Evolutionary conservation across 2,329 filamentous ascomycete species (phyloP), one percentile per base, ranked within the genome.

Genomic region (Aspergillus sp.): DNA sequence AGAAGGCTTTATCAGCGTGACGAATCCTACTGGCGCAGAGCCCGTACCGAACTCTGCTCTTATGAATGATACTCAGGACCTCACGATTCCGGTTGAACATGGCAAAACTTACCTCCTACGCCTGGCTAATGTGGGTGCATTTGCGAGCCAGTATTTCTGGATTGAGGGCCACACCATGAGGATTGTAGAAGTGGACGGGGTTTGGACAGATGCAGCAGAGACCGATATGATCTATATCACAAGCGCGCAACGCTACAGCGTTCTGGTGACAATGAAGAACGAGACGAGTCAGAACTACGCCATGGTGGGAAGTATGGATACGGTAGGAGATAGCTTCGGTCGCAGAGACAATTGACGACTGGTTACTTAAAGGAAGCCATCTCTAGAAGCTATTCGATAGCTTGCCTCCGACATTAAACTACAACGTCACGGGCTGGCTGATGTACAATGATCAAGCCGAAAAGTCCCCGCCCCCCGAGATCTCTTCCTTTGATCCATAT

Each of bases 111-210:
- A 90, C 51, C 71, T 87, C 10, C 75, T 90, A 58, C 81, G 83
- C 27, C 71, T 88, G 54, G 74, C 87, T 57, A 88, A 88, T 60
- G 81, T 88, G 12, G 85, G 82, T 19, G 85, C 84, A 12, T 88
- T 88, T 66, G 69, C 69, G 3, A 67, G 66, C 32, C 72, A 74
- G 52, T 71, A 72, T 52, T 64, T 77, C 46, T 71, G 63, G 48
- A 67, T 75, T 41, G 69, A 73, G 51, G 67, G 60, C 37, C 71
- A 74, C 46, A 82, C 78, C 32, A 80, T 88, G 69, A 77, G 72
- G 19, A 80, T 88, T 46, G 75, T 88, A 25, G 84, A 88, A 62
- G 80, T 87, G 1, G 85, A 88, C 59, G 85, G 84, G 10, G 73
- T 86, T 13, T 87, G 84, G 55, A 81, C 77, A 1, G 73, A 85